A percentile compares a stretch with the other conserved stretches of the same genome.
phyloP scores from a whole-genome alignment of 768 basidiomycete species.

The Suillus tomentosus region DNA sequence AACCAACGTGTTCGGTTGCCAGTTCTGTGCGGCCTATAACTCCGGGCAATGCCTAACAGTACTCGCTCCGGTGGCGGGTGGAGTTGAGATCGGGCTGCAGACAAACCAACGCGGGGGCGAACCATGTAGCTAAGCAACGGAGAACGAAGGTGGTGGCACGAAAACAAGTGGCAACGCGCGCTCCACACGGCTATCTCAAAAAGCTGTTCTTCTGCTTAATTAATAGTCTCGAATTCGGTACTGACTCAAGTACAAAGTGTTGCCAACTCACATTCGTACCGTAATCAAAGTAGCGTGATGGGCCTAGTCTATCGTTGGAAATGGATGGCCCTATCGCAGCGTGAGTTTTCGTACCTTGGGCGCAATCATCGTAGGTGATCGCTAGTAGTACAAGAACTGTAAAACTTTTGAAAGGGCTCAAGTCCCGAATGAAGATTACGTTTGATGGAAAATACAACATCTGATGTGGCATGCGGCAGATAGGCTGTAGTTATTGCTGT shows the following conservation, averaged over 20 bases:
- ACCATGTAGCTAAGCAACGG: background rate
- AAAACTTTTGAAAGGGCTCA: background rate
- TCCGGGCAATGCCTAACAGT: background rate
- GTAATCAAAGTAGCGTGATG: background rate
- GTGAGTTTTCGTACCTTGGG: background rate
- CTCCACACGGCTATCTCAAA: background rate
- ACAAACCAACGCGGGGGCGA: background rate
- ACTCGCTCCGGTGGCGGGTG: background rate
- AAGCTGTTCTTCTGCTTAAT: background rate
- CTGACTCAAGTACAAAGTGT: background rate
- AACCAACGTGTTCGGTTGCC: background rate
- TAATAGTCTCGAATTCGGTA: background rate
- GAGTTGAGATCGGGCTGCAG: background rate
- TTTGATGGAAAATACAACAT: background rate
- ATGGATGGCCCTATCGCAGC: background rate
- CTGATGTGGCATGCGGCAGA: background rate
- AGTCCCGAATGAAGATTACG: background rate
- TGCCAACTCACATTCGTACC: background rate
- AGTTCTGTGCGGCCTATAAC: background rate
- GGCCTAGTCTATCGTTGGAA: too few relatives aligned
- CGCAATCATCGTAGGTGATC: background rate
- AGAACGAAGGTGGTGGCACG: background rate
- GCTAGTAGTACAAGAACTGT: background rate
- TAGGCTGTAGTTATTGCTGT: slow-evolving; percentile 1
- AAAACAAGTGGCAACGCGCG: background rate